Percentiles rank a stretch among this genome's conserved stretches.
phyloP scores from a whole-genome alignment of 1,139 yeast genomes.

The Debaryomyces nepalensis region DNA sequence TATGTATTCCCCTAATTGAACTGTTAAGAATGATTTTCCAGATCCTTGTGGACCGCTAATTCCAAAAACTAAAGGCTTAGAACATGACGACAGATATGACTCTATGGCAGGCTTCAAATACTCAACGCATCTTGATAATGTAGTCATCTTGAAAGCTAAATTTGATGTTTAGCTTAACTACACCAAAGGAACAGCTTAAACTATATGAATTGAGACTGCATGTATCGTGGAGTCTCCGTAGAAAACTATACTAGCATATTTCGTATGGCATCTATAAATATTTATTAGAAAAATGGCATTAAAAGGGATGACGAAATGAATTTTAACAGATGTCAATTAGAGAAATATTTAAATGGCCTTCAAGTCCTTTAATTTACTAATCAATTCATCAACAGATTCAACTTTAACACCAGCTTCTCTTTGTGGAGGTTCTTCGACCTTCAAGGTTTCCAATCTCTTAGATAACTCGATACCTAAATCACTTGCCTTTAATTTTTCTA shows the following conservation, averaged over 20 bases:
- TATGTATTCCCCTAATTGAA: constrained; percentile 44
- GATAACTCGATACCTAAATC: constrained; percentile 72
- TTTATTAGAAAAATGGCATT: neutral
- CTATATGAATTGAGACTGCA: neutral
- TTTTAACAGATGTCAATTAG: no score
- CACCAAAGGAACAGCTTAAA: neutral
- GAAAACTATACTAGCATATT: no score
- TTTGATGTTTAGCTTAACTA: no score
- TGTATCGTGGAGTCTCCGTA: no score
- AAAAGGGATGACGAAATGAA: neutral
- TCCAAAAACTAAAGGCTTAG: constrained; percentile 63
- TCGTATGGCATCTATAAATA: constrained; percentile 7
- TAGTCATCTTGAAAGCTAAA: constrained; percentile 20
- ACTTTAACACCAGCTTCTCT: constrained; percentile 86
- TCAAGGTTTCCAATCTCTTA: constrained; percentile 68
- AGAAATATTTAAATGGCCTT: constrained; percentile 48
- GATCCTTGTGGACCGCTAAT: constrained; percentile 93
- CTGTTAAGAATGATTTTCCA: constrained; percentile 78
- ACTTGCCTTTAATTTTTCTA: constrained; percentile 68
- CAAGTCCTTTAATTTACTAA: constrained; percentile 74
- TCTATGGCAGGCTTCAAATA: constrained; percentile 27
- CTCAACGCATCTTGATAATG: constrained; percentile 24
- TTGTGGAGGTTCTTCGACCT: constrained; percentile 83
- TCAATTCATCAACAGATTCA: constrained; percentile 77
- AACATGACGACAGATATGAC: constrained; percentile 20